Base-by-base conservation (phyloP, 2,329 filamentous ascomycete genomes). In the Scedosporium dehoogii region DNA sequence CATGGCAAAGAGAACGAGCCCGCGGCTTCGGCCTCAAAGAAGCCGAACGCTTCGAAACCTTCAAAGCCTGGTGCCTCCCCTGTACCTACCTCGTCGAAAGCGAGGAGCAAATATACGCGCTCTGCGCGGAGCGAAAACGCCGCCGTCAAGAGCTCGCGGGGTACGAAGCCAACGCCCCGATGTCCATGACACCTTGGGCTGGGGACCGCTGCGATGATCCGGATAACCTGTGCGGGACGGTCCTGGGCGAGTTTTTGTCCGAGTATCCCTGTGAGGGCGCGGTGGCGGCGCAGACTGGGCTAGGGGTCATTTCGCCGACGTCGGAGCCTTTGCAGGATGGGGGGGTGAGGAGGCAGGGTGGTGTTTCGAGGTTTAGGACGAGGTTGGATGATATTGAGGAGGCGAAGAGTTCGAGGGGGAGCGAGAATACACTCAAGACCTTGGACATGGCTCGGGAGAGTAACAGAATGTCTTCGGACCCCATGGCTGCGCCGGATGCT, bases 1-100 rank as follows among this genome's bases (percentile, higher is more conserved):
- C 57, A 5, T 38, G 42, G 51, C 60, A 62, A 29, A 21, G 60
- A 7, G 60, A 62, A 23, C 53, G 53, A 14, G 60, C 60, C 33
- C 60, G 60, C 4, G 41, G 42, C 33, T 62, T 56, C 25, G 60
- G 60, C 51, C 57, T 46, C 60, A 21, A 33, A 38, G 14, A 21
- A 7, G 48, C 48, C 10, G 60, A 62, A 23, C 18, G 33, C 6
- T 21, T 46, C 12, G 38, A 57, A 10, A 23, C 33, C 14, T 5
- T 5, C 33, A 16, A 7, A 7, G 60, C 60, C 33, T 4, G 16
- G 12, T 55, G 16, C 53, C 14, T 27, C 44, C 60, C 60, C 6
- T 62, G 44, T 14, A 23, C 14, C 9, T 62, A 48, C 53, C 51
- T 62, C 14, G 60, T 55, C 38, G 23, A 58, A 3, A 62, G 38